Base-by-base conservation (phyloP, 176 grass and related monocot species). In the Guadua angustifolia region DNA sequence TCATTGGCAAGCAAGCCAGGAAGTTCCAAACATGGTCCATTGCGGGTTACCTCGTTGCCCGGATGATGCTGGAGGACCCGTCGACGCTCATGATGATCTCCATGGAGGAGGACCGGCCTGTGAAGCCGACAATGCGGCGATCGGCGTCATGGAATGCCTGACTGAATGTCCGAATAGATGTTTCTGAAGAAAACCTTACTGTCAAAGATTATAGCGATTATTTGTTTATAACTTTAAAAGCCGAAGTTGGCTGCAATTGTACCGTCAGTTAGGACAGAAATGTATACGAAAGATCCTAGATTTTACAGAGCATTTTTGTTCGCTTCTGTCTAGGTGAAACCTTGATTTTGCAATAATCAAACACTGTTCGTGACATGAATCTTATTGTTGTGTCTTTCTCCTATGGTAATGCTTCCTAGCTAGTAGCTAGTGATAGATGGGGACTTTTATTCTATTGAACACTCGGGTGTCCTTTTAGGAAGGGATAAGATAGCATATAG, bases 1-100 rank as follows among this genome's bases (percentile, higher is more conserved):
- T 93, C 39, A 79, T 98, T 3, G 95, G 95, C 22, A 98, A 98
- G 77, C 92, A 98, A 73, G 90, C 92, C 26, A 92, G 95, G 79
- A 98, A 93, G 84, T 83, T 88, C 49, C 95, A 98, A 63, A 98
- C 95, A 50, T 98, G 95, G 95, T 98, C 95, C 26, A 94, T 98
- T 15, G 90, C 95, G 0, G 92, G 91, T 1, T 98, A 98, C 88
- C 90, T 98, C 1, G 95, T 98, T 1, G 90, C 95, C 15, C 92
- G 94, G 68, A 98, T 98, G 95, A 88, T 98, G 95, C 85, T 98
- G 4, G 95, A 98, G 71, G 95, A 98, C 75, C 95, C 95, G 0
- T 98, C 95, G 0, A 85, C 94, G 11, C 87, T 98, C 13, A 84
- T 94, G 77, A 95, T 98, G 92, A 90, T 95, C 63, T 87, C 95